phyloP scores from a whole-genome alignment of 83 land plant species.

The Thuja plicata region DNA sequence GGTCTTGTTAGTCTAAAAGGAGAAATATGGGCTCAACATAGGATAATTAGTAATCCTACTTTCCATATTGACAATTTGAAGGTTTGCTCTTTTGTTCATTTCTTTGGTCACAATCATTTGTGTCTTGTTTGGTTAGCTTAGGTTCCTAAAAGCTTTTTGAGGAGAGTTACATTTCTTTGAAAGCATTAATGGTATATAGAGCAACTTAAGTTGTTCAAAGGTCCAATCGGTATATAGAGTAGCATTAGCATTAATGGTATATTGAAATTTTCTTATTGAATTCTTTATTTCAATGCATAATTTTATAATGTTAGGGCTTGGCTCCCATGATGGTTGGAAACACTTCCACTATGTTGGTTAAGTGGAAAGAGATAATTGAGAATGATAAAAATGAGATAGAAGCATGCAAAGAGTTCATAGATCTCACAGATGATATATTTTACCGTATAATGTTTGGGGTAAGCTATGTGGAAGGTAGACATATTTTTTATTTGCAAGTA shows the following conservation, averaged over 20 bases:
- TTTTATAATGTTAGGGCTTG: conserved; percentile 6
- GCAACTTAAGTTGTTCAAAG: neutral
- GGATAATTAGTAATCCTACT: conserved; percentile 51
- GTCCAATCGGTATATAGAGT: neutral
- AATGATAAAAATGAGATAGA: conserved; percentile 17
- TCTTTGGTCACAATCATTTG: neutral
- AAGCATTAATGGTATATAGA: neutral
- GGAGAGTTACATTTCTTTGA: neutral
- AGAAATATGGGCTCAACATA: conserved; percentile 48
- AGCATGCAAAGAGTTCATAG: conserved; percentile 16
- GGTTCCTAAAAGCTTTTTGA: neutral
- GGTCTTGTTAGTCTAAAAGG: conserved; percentile 37
- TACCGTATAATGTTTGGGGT: conserved; percentile 26
- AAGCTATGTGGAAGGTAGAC: conserved; percentile 21
- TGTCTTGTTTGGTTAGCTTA: neutral
- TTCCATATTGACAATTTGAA: conserved; percentile 48
- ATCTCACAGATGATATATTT: conserved; percentile 27
- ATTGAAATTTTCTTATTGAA: neutral
- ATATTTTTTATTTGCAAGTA: conserved; percentile 12
- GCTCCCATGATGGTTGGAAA: conserved; percentile 13
- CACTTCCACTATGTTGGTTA: conserved; percentile 17
- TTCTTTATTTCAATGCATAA: neutral
- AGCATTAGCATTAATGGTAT: neutral
- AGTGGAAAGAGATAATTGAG: conserved; percentile 18
- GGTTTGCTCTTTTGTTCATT: conserved; percentile 19